Base-by-base conservation (phyloP, 305 asterid species). In the Fraxinus latifolia region DNA sequence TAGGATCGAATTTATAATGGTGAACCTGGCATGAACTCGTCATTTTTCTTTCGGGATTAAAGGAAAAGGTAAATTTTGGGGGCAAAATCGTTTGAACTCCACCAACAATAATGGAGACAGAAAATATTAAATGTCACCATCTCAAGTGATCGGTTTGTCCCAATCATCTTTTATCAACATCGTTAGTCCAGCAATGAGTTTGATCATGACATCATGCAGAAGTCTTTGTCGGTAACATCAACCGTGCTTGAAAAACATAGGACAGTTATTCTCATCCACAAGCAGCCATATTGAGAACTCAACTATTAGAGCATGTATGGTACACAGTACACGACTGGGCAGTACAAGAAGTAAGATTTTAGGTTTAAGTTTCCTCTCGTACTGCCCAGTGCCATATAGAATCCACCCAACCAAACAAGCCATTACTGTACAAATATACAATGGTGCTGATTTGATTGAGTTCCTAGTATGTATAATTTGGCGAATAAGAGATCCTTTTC, bases 391-490 rank as follows among this genome's bases (percentile, higher is more conserved):
- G 25, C 68, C 62, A 50, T 50, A 50, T 14, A 21, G 8, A 60
- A 60, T 60, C 37, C 3, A 67, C 36, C 36, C 74, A 27, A 67
- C 74, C 34, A 67, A 67, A 67, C 74, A 67, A 67, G 74, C 17
- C 74, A 25, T 67, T 25, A 83, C 89, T 89, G 85, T 87, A 87
- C 89, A 87, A 84, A 82, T 85, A 42, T 78, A 84, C 87, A 74
- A 84, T 85, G 89, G 86, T 78, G 81, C 77, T 74, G 76, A 21
- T 44, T 75, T 67, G 37, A 11, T 67, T 27, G 74, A 12, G 36
- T 27, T 27, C 74, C 74, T 55, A 21, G 53, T 36, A 81, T 53
- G 42, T 32, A 36, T 77, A 62, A 47, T 50, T 70, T 19, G 78
- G 82, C 32, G 82, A 82, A 75, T 8, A 42, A 77, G 83, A 21